These are phyloP conservation scores for Wickerhamiella spandovensis DNA, from an alignment of 805 yeast genomes.

Conservation along the genomic window DNA sequence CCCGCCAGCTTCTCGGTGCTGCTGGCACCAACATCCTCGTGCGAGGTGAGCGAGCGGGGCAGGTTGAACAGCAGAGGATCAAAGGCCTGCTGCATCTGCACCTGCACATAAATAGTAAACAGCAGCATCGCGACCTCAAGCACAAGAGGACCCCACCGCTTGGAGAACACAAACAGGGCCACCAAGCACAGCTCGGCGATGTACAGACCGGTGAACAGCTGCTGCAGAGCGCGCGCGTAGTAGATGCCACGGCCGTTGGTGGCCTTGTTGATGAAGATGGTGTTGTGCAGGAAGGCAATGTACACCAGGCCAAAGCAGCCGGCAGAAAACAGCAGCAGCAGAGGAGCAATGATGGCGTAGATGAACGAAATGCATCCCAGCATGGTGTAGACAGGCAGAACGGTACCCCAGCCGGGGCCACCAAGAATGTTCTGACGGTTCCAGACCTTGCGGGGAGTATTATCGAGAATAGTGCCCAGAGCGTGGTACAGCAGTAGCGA, in stretches of 20 bases:
- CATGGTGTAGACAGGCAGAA: conserved; percentile 66
- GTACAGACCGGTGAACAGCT: conserved; percentile 78
- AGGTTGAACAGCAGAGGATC: conserved; percentile 36
- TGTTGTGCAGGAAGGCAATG: conserved; percentile 66
- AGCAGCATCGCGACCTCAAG: conserved; percentile 54
- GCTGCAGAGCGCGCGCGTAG: conserved; percentile 82
- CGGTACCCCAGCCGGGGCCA: conserved; percentile 66
- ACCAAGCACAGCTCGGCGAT: conserved; percentile 75
- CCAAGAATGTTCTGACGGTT: conserved; percentile 50
- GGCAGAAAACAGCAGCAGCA: conserved; percentile 61
- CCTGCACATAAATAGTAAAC: conserved; percentile 56
- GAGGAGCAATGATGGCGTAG: conserved; percentile 77
- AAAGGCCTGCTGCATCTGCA: conserved; percentile 52
- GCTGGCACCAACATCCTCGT: neutral
- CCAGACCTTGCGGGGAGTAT: conserved; percentile 91
- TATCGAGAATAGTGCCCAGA: conserved; percentile 58
- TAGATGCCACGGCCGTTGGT: conserved; percentile 68
- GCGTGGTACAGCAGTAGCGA: conserved; percentile 57
- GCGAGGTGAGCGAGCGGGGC: conserved; percentile 24
- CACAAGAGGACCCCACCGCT: conserved; percentile 90
- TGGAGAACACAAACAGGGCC: conserved; percentile 79
- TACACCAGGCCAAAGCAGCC: conserved; percentile 59
- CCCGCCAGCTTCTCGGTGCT: neutral
- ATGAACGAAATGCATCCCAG: conserved; percentile 58
- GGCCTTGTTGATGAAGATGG: conserved; percentile 55